These are phyloP conservation scores for Mucor irregularis DNA, from an alignment of 371 early-diverging fungal species.

Conservation along the genomic window DNA sequence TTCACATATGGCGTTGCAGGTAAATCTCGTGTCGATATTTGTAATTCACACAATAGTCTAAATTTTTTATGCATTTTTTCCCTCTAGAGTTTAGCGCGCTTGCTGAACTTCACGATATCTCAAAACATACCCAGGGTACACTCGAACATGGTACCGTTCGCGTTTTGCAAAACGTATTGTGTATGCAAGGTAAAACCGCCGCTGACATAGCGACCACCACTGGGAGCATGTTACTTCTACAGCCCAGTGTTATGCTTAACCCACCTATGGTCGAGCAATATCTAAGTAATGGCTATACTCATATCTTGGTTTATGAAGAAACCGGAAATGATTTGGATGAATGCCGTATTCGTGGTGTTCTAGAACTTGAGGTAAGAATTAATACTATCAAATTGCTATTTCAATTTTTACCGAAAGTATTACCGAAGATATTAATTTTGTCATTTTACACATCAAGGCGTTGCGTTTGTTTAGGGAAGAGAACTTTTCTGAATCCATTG, in stretches of 20 bases:
- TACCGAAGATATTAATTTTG: background rate
- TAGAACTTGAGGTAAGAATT: conserved; percentile 14
- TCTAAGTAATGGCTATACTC: conserved; percentile 3
- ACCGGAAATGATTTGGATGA: background rate
- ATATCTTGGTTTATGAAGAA: conserved; percentile 18
- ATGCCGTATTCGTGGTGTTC: conserved; percentile 5
- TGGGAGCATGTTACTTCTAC: conserved; percentile 9
- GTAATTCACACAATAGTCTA: background rate
- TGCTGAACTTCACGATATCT: conserved; percentile 66
- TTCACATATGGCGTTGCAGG: conserved; percentile 65
- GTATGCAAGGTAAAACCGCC: conserved; percentile 53
- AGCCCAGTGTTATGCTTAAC: background rate
- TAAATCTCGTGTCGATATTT: conserved; percentile 7
- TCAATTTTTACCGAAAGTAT: background rate
- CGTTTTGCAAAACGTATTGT: conserved; percentile 63
- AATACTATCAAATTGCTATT: background rate
- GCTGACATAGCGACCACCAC: background rate
- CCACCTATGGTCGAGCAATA: background rate
- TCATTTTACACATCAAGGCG: background rate
- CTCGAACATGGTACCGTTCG: conserved; percentile 45
- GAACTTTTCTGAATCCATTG: conserved; percentile 1
- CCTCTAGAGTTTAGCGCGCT: conserved; percentile 70
- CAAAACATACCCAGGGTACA: conserved; percentile 48
- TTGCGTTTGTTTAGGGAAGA: conserved; percentile 1
- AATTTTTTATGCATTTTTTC: background rate